Evolutionary conservation across 106 monocot species (phyloP), one percentile per base, ranked within the genome.

Genomic region (Dendrobium officinale): DNA sequence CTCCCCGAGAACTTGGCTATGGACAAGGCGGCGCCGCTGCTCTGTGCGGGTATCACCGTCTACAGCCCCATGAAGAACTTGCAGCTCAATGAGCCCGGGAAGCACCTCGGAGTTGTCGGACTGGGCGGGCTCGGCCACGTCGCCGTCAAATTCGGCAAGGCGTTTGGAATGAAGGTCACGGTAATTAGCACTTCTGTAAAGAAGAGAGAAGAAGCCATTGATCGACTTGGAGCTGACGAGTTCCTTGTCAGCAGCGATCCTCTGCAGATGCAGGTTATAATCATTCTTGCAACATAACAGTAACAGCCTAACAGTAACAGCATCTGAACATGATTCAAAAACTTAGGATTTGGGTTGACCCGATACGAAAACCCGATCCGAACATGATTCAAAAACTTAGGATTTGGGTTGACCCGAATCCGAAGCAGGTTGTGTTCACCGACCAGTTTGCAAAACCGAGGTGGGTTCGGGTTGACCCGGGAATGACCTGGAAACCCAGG

Each of bases 91-190:
- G 73, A 67, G 18, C 72, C 86, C 5, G 91, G 91, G 19, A 93
- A 89, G 75, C 93, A 92, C 81, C n/a, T 95, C 0, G 91, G 95
- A 3, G 87, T 89, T 2, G 91, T 89, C 10, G 93, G 91, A 19
- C 86, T 95, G 9, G 91, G 93, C 1, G 93, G 95, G 1, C 88
- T 95, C 2, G 93, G 95, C 9, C 95, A 95, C 26, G 88, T 95
- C 3, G 95, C 95, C 0, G 91, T 95, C 5, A 92, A 89, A 82
- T 93, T 93, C 55, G 95, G 70, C 6, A 93, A 93, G 89, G 91
- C 92, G 0, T 86, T 95, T 68, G 95, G 93, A 16, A 78, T 89
- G 91, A 93, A 88, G 51, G 91, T 93, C 26, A 95, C 89, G 4
- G 91, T 95, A 24, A 91, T 95, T 59, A 95, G 91, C 82, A 66